phyloP scores from a whole-genome alignment of 805 yeast genomes.

The Starmera dryadoides region DNA sequence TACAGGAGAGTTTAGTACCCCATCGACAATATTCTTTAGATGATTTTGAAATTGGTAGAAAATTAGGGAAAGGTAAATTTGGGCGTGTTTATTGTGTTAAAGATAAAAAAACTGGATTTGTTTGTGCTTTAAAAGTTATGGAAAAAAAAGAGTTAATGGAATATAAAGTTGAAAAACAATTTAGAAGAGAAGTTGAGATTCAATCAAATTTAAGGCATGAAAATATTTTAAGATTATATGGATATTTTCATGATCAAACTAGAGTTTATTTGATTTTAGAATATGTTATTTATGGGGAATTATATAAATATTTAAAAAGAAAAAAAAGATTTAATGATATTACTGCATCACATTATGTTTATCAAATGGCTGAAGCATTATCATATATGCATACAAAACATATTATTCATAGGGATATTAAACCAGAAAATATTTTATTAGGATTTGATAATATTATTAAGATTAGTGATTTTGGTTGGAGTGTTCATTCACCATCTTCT shows the following conservation, averaged over 20 bases:
- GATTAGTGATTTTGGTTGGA: conserved; percentile 95
- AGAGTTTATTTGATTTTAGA: conserved; percentile 82
- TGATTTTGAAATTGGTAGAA: conserved; percentile 83
- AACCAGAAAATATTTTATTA: conserved; percentile 86
- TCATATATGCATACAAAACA: conserved; percentile 69
- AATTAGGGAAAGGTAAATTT: conserved; percentile 87
- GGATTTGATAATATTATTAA: conserved; percentile 73
- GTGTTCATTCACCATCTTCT: conserved; percentile 54
- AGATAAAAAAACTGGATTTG: conserved; percentile 66
- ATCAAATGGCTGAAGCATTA: conserved; percentile 78
- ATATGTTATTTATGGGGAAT: conserved; percentile 79
- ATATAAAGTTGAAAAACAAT: conserved; percentile 75
- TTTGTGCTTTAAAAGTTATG: conserved; percentile 92
- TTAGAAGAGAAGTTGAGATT: conserved; percentile 86
- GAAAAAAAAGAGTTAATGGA: conserved; percentile 69
- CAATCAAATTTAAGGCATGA: conserved; percentile 76
- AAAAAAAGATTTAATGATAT: conserved; percentile 64
- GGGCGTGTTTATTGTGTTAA: conserved; percentile 88
- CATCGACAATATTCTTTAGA: conserved; percentile 31
- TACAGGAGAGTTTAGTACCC: conserved; percentile 19
- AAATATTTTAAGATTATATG: conserved; percentile 73
- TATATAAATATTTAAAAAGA: conserved; percentile 65
- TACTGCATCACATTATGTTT: conserved; percentile 70
- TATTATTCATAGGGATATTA: conserved; percentile 86
- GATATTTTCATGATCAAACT: conserved; percentile 75